These are phyloP conservation scores for Clitoria ternatea DNA, from an alignment of 306 rosid genomes.

Conservation along the genomic window DNA sequence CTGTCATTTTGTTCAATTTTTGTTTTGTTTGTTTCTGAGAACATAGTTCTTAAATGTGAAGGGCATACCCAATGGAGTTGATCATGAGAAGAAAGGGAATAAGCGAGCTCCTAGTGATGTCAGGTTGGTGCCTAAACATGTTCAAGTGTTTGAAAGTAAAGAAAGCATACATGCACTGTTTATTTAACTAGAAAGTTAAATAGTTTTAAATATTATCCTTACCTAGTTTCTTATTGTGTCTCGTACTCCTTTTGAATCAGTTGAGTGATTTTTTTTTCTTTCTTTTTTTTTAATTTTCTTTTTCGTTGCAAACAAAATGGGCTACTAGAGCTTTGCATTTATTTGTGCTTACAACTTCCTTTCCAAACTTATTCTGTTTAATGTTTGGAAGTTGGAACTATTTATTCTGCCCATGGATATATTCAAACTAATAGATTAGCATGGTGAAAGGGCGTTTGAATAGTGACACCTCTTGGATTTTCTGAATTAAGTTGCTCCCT, in stretches of 20 bases:
- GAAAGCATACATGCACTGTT: background rate
- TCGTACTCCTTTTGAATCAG: no score
- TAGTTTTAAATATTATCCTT: no score
- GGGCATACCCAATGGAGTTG: conserved; percentile 76
- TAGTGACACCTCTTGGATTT: background rate
- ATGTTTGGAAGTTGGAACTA: background rate
- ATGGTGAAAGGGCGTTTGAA: background rate
- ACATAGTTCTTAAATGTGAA: conserved; percentile 25
- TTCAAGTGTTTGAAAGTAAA: background rate
- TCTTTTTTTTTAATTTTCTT: no score
- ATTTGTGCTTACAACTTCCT: background rate
- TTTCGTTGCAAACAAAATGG: no score
- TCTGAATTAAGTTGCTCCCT: background rate
- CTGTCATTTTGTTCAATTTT: background rate
- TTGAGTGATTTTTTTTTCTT: no score
- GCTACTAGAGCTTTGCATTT: background rate
- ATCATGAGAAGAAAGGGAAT: conserved; percentile 79
- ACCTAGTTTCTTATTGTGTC: no score
- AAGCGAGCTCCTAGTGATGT: conserved; percentile 66
- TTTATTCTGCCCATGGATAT: background rate
- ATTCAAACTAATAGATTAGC: background rate
- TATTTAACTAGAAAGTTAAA: background rate
- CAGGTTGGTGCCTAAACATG: conserved; percentile 49
- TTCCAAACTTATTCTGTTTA: background rate
- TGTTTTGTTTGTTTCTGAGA: background rate